A percentile compares a stretch with the other conserved stretches of the same genome.
Conservation (phyloP, 495 filamentous ascomycete species). For the Podospora didyma region DNA sequence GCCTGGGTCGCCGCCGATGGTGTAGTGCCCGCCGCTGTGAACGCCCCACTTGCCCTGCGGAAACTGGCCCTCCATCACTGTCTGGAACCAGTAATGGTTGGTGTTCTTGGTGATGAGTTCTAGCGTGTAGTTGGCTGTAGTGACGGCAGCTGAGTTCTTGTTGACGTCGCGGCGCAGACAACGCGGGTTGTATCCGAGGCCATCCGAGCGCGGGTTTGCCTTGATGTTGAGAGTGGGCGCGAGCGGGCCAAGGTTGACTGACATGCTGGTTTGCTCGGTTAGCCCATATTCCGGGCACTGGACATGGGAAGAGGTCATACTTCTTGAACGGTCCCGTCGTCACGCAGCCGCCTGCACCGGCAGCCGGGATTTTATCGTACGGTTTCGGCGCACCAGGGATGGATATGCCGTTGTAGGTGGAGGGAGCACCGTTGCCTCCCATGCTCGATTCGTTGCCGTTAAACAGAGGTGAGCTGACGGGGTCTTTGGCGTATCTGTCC, state of each 20-base stretch:
- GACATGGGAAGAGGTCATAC: slow-evolving; percentile 8
- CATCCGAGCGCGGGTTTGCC: slow-evolving; percentile 34
- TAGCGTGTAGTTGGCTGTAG: slow-evolving; percentile 23
- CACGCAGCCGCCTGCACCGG: slow-evolving; percentile 62
- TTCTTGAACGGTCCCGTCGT: slow-evolving; percentile 55
- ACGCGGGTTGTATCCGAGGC: slow-evolving; percentile 52
- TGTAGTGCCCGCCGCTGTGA: slow-evolving; percentile 62
- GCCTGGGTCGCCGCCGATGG: slow-evolving; percentile 31
- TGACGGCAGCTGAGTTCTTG: slow-evolving; percentile 43
- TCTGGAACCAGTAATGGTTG: slow-evolving; percentile 50
- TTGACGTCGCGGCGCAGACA: slow-evolving; percentile 65
- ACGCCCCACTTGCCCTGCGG: slow-evolving; percentile 42
- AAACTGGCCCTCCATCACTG: slow-evolving; percentile 32
- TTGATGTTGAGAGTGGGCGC: slow-evolving; percentile 34
- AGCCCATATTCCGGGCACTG: neutral
- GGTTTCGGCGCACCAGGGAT: slow-evolving; percentile 21
- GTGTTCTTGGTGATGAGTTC: slow-evolving; percentile 42
- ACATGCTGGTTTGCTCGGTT: slow-evolving; percentile 9
- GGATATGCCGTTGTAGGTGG: slow-evolving; percentile 22
- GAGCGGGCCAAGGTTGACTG: slow-evolving; percentile 21
- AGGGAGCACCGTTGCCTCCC: slow-evolving; percentile 26
- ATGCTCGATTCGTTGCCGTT: slow-evolving; percentile 27
- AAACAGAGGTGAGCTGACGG: slow-evolving; percentile 21
- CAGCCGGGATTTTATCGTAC: slow-evolving; percentile 34
- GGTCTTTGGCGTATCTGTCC: slow-evolving; percentile 24